phyloP scores from a whole-genome alignment of 805 yeast genomes.

The Hanseniaspora meyeri region DNA sequence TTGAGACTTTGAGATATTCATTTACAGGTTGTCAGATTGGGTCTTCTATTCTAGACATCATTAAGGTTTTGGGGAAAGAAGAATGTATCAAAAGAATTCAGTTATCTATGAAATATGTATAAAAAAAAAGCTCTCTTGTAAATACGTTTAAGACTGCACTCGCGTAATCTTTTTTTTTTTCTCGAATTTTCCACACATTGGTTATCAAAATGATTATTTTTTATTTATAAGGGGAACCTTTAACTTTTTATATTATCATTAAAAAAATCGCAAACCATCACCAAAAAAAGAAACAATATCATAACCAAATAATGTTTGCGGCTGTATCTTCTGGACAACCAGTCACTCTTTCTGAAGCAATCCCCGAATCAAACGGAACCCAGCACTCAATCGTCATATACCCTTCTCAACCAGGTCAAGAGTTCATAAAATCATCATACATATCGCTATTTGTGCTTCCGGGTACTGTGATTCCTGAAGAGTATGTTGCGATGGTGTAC shows the following conservation, averaged over 20 bases:
- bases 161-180: not conserved
- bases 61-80: conserved; percentile 43
- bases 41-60: conserved; percentile 45
- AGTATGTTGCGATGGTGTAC: conserved; percentile 71
- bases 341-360: conserved; percentile 27
- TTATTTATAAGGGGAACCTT: not conserved
- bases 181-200: not conserved
- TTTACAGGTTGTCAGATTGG: conserved; percentile 64
- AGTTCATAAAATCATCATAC: conserved; percentile 37
- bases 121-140: not conserved
- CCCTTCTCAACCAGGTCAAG: conserved; percentile 27
- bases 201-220: too few species aligned
- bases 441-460: conserved; percentile 79
- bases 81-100: conserved; percentile 24
- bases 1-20: conserved; percentile 52
- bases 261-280: not conserved
- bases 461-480: conserved; percentile 56
- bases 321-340: conserved; percentile 32
- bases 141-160: not conserved
- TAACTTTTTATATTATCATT: not conserved
- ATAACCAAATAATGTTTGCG: conserved; percentile 24
- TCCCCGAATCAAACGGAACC: conserved; percentile 29
- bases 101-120: conserved; percentile 17
- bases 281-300: not conserved
- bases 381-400: conserved; percentile 28